phyloP scores from a whole-genome alignment of 1,284 basidiomycete species.

The Pseudozyma hubeiensis region DNA sequence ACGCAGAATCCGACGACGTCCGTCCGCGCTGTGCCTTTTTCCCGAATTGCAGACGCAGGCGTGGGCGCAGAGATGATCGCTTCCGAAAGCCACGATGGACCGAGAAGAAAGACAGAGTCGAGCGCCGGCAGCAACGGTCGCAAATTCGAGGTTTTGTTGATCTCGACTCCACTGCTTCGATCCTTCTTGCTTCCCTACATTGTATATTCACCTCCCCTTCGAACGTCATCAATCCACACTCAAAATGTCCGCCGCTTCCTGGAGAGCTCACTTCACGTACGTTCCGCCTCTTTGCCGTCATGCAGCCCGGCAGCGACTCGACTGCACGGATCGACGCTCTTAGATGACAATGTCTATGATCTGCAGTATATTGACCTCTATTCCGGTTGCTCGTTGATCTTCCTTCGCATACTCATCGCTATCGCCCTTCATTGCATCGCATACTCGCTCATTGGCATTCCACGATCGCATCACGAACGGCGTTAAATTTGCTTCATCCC shows the following conservation, averaged over 20 bases:
- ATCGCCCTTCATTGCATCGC: neutral
- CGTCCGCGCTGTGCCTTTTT: constrained; percentile 14
- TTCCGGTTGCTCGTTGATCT: neutral
- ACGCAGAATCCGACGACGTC: constrained; percentile 17
- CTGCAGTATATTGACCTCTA: constrained; percentile 10
- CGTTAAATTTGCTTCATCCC: too few species aligned
- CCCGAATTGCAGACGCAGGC: neutral
- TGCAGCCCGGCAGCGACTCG: neutral
- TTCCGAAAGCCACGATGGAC: constrained; percentile 20
- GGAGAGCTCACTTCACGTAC: constrained; percentile 66
- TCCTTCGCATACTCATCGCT: neutral
- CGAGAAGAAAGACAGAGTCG: constrained; percentile 9
- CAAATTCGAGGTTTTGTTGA: constrained; percentile 18
- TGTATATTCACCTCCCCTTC: constrained; percentile 5
- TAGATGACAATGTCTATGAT: neutral
- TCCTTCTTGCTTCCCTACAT: constrained; percentile 8
- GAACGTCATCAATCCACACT: constrained; percentile 11
- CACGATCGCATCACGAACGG: too few species aligned
- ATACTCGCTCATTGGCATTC: neutral
- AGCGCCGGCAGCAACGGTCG: constrained; percentile 7
- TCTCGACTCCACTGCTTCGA: constrained; percentile 16
- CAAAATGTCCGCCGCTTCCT: constrained; percentile 63
- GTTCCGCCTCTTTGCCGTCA: constrained; percentile 16
- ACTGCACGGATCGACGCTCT: neutral
- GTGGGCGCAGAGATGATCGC: constrained; percentile 22